Evolutionary conservation across 805 yeast species (phyloP).

Genomic region (Candida odintsovae): DNA sequence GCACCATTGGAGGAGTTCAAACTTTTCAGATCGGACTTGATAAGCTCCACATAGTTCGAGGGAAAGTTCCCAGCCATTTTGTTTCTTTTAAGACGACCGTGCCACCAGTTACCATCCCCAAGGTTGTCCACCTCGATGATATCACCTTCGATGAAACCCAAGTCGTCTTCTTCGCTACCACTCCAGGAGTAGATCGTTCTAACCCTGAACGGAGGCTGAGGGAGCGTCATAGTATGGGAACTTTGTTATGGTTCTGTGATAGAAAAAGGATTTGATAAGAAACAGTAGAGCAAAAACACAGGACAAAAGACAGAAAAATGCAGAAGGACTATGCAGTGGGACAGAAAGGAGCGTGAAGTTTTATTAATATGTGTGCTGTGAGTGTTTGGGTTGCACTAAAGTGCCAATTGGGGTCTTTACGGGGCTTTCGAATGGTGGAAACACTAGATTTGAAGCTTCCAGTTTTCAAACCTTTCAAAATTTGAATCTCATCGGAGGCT

Average conservation of each 20-base stretch:
- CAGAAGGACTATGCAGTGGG: neutral
- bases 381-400: neutral
- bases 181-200: constrained; percentile 90
- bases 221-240: constrained; percentile 16
- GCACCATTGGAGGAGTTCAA: neutral
- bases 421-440: neutral
- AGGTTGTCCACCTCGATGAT: constrained; percentile 73
- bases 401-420: neutral
- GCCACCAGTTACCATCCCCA: constrained; percentile 92
- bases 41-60: constrained; percentile 67
- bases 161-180: constrained; percentile 81
- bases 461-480: neutral
- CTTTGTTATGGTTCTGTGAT: neutral
- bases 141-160: constrained; percentile 94
- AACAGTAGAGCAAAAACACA: neutral
- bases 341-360: neutral
- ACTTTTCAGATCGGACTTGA: constrained; percentile 29
- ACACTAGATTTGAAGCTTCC: neutral
- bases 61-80: constrained; percentile 85
- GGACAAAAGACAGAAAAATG: neutral
- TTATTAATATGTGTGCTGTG: neutral
- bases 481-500: neutral
- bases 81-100: constrained; percentile 74
- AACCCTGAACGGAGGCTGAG: constrained; percentile 63
- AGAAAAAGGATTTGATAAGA: neutral